Evolutionary conservation across 2,329 filamentous ascomycete species (phyloP).

Genomic region (Botrytis medusae): DNA sequence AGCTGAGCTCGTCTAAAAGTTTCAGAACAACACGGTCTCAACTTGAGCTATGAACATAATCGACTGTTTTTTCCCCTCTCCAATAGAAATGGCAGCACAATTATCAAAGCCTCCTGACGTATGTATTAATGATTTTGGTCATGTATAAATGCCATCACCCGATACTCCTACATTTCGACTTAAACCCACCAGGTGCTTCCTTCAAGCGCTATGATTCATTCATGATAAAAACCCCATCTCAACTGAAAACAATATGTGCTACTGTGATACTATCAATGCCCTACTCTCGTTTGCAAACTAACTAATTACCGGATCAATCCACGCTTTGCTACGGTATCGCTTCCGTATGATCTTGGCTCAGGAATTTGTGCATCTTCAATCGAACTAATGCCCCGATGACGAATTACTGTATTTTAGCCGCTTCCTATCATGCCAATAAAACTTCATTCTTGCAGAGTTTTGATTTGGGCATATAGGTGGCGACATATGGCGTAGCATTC

Average conservation of each 20-base stretch:
- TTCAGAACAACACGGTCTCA: background rate
- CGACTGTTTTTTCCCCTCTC: background rate
- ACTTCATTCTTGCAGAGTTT: background rate
- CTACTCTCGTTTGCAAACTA: background rate
- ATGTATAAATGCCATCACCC: background rate
- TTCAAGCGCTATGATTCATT: too few relatives aligned
- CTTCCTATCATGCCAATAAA: background rate
- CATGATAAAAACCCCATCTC: background rate
- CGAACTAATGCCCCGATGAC: background rate
- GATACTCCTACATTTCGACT: background rate
- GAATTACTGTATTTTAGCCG: background rate
- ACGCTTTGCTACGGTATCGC: background rate
- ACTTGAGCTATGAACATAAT: background rate
- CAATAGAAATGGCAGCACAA: background rate
- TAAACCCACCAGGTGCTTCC: background rate
- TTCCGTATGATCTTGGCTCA: background rate
- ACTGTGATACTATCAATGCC: background rate
- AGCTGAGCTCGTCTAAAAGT: background rate
- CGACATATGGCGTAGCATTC: background rate
- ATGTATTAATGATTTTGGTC: too few relatives aligned
- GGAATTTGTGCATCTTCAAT: background rate
- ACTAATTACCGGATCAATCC: background rate
- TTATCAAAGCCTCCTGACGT: background rate
- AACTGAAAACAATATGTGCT: background rate
- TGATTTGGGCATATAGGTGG: too few relatives aligned